Percentiles rank a stretch among this genome's conserved stretches.
Evolutionary conservation across 768 basidiomycete species (phyloP).

Genomic region (Tephrocybe rancida): DNA sequence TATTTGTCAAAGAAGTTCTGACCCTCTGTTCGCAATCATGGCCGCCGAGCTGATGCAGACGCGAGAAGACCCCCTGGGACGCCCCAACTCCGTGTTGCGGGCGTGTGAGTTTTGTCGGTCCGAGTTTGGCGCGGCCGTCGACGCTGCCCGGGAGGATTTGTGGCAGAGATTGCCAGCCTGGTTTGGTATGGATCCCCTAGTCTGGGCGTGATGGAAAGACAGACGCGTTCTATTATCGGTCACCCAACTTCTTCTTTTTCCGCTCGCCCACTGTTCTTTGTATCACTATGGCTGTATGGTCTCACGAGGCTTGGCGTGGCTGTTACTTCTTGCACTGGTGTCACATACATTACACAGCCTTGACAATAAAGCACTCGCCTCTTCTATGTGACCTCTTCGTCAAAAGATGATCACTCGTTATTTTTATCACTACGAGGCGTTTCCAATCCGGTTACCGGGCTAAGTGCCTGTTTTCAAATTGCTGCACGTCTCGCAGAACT

Average conservation of each 20-base stretch:
- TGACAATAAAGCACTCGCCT: constrained; percentile 5
- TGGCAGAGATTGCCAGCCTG: constrained; percentile 67
- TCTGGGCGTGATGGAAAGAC: constrained; percentile 25
- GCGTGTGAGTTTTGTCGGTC: constrained; percentile 67
- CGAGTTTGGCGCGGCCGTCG: constrained; percentile 64
- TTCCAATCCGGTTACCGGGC: constrained; percentile 1
- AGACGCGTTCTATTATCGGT: constrained; percentile 1
- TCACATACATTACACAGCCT: constrained; percentile 10
- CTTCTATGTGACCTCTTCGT: constrained; percentile 10
- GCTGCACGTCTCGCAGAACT: not conserved
- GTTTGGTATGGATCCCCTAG: constrained; percentile 55
- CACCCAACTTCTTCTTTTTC: not conserved
- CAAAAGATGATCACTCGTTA: constrained; percentile 8
- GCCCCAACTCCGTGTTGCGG: constrained; percentile 45
- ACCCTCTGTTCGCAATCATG: constrained; percentile 71
- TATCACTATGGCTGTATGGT: constrained; percentile 2
- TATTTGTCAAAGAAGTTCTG: constrained; percentile 63
- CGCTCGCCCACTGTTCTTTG: not conserved
- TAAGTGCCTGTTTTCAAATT: not conserved
- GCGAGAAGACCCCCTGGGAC: constrained; percentile 47
- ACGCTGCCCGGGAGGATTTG: constrained; percentile 60
- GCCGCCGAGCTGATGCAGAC: constrained; percentile 70
- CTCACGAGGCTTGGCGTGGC: constrained; percentile 6
- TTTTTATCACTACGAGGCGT: constrained; percentile 1
- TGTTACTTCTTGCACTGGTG: constrained; percentile 11